A percentile compares a stretch with the other conserved stretches of the same genome.
Conservation (phyloP, 495 filamentous ascomycete species). For the Neurospora terricola region DNA sequence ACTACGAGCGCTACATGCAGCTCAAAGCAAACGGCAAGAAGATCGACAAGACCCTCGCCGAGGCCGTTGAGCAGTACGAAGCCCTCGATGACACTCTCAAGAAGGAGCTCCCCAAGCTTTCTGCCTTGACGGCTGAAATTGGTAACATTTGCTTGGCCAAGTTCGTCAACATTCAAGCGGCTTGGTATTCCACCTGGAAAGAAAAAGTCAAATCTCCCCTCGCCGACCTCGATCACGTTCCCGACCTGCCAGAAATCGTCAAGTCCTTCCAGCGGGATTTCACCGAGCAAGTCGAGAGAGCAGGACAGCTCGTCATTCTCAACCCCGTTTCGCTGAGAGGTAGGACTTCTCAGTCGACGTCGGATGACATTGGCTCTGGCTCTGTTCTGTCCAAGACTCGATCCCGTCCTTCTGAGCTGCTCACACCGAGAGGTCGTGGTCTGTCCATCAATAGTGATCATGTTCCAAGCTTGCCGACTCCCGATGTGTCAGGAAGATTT, state of each 20-base stretch:
- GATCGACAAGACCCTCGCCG: constrained; percentile 67
- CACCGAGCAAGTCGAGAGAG: constrained; percentile 44
- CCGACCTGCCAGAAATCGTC: constrained; percentile 57
- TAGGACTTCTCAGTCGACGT: constrained; percentile 36
- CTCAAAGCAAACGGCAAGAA: constrained; percentile 64
- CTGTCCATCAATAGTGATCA: constrained; percentile 54
- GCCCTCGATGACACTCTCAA: constrained; percentile 88
- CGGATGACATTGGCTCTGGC: constrained; percentile 26
- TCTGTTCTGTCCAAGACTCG: constrained; percentile 28
- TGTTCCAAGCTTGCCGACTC: constrained; percentile 50
- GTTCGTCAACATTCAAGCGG: constrained; percentile 68
- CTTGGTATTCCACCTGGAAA: constrained; percentile 73
- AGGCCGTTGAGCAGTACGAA: constrained; percentile 75
- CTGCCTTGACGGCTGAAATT: constrained; percentile 62
- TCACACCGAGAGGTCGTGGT: constrained; percentile 36
- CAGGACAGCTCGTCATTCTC: constrained; percentile 38
- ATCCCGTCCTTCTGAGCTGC: constrained; percentile 28
- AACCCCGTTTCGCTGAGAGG: constrained; percentile 32
- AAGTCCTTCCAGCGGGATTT: constrained; percentile 66
- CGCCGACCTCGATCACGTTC: constrained; percentile 49
- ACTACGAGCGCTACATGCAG: constrained; percentile 59
- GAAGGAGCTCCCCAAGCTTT: constrained; percentile 83
- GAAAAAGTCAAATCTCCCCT: constrained; percentile 69
- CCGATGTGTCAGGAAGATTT: constrained; percentile 48
- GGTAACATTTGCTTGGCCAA: constrained; percentile 70